These are phyloP conservation scores for Sporobolomyces phaffii DNA, from an alignment of 768 basidiomycete genomes.

Conservation along the genomic window DNA sequence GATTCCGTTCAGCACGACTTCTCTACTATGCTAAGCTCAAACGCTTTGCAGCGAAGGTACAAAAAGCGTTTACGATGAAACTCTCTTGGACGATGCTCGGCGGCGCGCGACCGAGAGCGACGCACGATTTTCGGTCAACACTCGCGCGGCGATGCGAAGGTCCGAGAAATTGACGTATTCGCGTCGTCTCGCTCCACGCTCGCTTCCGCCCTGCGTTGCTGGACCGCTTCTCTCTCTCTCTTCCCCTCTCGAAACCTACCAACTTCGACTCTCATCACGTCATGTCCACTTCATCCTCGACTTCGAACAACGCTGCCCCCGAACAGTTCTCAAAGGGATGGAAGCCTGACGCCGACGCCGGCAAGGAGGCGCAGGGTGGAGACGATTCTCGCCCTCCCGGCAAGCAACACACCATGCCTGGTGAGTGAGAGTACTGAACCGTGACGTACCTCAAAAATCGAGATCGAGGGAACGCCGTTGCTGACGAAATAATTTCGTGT, in stretches of 20 bases:
- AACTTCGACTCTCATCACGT: neutral
- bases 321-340: conserved; percentile 14
- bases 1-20: too few species aligned
- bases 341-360: neutral
- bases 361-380: conserved; percentile 25
- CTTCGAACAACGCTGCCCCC: neutral
- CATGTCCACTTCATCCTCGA: conserved; percentile 6
- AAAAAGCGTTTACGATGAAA: too few species aligned
- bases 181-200: too few species aligned
- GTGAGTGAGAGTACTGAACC: neutral
- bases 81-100: too few species aligned
- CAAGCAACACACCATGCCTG: conserved; percentile 16
- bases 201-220: too few species aligned
- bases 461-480: neutral
- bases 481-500: neutral
- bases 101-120: too few species aligned
- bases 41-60: too few species aligned
- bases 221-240: neutral
- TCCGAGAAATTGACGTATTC: too few species aligned
- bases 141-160: too few species aligned
- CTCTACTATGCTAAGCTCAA: too few species aligned
- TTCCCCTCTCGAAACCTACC: neutral
- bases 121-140: too few species aligned
- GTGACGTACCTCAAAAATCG: too few species aligned
- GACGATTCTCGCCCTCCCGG: conserved; percentile 30